Percentiles rank a stretch among this genome's conserved stretches.
Conservation (phyloP, 768 basidiomycete species). For the Collybia mongolica region DNA sequence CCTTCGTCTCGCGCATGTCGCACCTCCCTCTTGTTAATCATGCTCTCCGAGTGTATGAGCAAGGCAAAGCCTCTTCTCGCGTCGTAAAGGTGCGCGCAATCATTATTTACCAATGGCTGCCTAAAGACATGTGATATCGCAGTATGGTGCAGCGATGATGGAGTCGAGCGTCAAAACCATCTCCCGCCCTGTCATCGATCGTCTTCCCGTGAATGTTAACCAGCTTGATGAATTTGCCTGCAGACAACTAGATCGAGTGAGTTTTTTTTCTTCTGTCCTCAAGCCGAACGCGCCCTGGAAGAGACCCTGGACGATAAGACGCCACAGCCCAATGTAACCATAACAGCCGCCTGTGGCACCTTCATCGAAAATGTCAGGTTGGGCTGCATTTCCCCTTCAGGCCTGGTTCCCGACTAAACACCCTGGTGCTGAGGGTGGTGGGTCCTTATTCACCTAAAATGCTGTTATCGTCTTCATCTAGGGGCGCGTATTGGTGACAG, state of each 20-base stretch:
- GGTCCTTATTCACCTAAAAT: too few relatives aligned
- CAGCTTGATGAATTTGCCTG: slow-evolving; percentile 88
- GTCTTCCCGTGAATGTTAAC: slow-evolving; percentile 70
- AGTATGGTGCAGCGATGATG: slow-evolving; percentile 89
- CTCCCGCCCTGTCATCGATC: slow-evolving; percentile 78
- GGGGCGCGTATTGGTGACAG: too few relatives aligned
- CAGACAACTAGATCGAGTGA: slow-evolving; percentile 79
- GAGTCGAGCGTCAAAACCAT: slow-evolving; percentile 82
- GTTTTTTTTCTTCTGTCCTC: slow-evolving; percentile 23
- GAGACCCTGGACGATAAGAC: too few relatives aligned
- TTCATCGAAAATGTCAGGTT: too few relatives aligned
- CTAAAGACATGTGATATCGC: slow-evolving; percentile 19
- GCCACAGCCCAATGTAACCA: too few relatives aligned
- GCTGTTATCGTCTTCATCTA: too few relatives aligned
- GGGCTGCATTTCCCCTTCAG: too few relatives aligned
- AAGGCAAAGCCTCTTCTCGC: slow-evolving; percentile 78
- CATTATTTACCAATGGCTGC: slow-evolving; percentile 1
- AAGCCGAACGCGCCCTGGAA: not conserved
- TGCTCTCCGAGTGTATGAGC: slow-evolving; percentile 74
- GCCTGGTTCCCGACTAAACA: too few relatives aligned
- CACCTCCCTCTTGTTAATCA: slow-evolving; percentile 71
- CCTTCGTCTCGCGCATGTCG: slow-evolving; percentile 54
- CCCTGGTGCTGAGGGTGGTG: too few relatives aligned
- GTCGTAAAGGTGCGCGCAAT: slow-evolving; percentile 71
- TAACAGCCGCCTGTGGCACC: too few relatives aligned